Evolutionary conservation across 108 stramenopile species (phyloP).

Genomic region (Skeletonema tropicum): DNA sequence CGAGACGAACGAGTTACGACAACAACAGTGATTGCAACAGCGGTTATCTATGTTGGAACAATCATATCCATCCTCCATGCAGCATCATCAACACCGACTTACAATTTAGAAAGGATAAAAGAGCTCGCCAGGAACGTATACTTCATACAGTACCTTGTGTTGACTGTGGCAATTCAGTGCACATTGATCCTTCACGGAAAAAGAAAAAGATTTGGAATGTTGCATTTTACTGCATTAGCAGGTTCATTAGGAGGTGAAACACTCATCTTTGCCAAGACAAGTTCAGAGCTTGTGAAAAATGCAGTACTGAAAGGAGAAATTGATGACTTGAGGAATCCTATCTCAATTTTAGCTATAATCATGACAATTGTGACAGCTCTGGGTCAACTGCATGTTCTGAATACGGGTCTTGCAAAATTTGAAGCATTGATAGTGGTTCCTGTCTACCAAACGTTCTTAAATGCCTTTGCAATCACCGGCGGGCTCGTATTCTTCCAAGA

Average conservation of each 20-base stretch:
- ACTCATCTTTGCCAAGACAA: slow-evolving; percentile 46
- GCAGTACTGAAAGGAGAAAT: slow-evolving; percentile 34
- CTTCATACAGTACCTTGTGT: slow-evolving; percentile 34
- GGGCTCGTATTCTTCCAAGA: slow-evolving; percentile 59
- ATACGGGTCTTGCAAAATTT: slow-evolving; percentile 50
- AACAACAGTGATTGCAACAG: slow-evolving; percentile 29
- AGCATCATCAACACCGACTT: slow-evolving; percentile 35
- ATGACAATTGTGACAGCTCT: slow-evolving; percentile 31
- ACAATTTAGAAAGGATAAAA: slow-evolving; percentile 34
- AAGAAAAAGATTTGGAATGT: slow-evolving; percentile 3
- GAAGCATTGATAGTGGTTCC: slow-evolving; percentile 48
- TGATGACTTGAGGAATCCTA: slow-evolving; percentile 16
- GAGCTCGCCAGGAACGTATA: slow-evolving; percentile 10
- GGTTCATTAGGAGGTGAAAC: slow-evolving; percentile 53
- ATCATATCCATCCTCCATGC: slow-evolving; percentile 45
- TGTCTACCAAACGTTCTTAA: slow-evolving; percentile 54
- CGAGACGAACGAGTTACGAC: slow-evolving; percentile 27
- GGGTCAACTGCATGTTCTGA: slow-evolving; percentile 47
- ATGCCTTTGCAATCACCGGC: slow-evolving; percentile 37
- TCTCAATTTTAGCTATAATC: slow-evolving; percentile 34
- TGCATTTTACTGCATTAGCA: slow-evolving; percentile 44
- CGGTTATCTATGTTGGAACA: slow-evolving; percentile 50
- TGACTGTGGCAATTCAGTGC: slow-evolving; percentile 8
- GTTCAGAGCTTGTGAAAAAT: slow-evolving; percentile 50
- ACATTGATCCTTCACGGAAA: background rate